A percentile compares a stretch with the other conserved stretches of the same genome.
Conservation (phyloP, 2,329 filamentous ascomycete genomes). For the Claviceps sorghi region DNA sequence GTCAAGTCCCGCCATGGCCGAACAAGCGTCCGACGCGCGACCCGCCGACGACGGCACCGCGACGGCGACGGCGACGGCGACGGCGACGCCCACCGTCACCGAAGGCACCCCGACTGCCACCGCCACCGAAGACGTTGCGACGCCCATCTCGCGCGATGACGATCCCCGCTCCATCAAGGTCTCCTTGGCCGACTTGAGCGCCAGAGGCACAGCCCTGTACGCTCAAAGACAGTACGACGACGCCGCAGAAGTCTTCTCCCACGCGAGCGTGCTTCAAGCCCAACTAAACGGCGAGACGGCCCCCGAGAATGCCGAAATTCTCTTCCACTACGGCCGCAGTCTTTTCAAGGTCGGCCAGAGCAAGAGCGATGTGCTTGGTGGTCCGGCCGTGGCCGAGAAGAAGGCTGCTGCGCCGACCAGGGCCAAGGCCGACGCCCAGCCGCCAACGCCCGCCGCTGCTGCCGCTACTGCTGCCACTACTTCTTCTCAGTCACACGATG, state of each 20-base stretch:
- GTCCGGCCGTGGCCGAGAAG: slow-evolving; percentile 50
- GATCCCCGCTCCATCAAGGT: slow-evolving; percentile 40
- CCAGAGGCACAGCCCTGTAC: slow-evolving; percentile 72
- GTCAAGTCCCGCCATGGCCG: slow-evolving; percentile 10
- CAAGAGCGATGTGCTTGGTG: slow-evolving; percentile 88
- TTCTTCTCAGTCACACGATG: slow-evolving; percentile 24
- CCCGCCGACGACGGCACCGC: slow-evolving; percentile 7
- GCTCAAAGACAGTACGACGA: slow-evolving; percentile 76
- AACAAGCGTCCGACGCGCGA: slow-evolving; percentile 10
- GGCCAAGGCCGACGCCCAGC: slow-evolving; percentile 25
- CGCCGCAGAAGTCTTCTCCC: slow-evolving; percentile 75
- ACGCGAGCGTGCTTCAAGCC: slow-evolving; percentile 79
- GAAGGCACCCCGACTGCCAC: slow-evolving; percentile 7
- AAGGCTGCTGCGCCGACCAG: slow-evolving; percentile 21
- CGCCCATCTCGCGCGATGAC: slow-evolving; percentile 22
- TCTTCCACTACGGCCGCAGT: slow-evolving; percentile 87
- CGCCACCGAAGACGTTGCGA: slow-evolving; percentile 9
- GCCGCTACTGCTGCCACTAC: slow-evolving; percentile 20
- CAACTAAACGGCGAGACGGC: slow-evolving; percentile 85
- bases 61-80: background rate
- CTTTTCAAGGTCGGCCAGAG: slow-evolving; percentile 87
- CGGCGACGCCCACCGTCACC: slow-evolving; percentile 1
- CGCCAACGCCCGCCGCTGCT: slow-evolving; percentile 30
- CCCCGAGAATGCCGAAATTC: slow-evolving; percentile 78
- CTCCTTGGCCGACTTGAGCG: slow-evolving; percentile 62